Conservation (phyloP, 176 grass and related monocot genomes). For the Sorghum bicolor region DNA sequence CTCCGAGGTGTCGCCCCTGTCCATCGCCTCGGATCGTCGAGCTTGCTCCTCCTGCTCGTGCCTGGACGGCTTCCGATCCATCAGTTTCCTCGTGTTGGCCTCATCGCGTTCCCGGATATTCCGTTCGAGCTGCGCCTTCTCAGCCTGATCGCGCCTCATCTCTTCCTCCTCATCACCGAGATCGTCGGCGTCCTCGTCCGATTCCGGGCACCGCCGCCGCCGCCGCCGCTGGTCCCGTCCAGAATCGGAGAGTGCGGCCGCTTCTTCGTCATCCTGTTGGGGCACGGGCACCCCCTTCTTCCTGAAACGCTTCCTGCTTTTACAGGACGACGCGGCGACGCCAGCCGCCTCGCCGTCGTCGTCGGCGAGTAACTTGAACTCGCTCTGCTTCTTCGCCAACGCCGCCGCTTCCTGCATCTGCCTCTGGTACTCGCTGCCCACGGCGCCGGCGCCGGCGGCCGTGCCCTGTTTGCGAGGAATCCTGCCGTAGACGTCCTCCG, state of each 20-base stretch:
- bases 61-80: constrained; percentile 12
- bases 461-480: not conserved
- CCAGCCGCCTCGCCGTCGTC: not conserved
- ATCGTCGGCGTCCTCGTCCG: constrained; percentile 2
- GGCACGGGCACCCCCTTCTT: not conserved
- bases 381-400: constrained; percentile 18
- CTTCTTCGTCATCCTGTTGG: not conserved
- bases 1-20: constrained; percentile 7
- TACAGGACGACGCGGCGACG: not conserved
- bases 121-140: constrained; percentile 21
- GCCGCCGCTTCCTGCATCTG: constrained; percentile 27
- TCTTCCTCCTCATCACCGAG: constrained; percentile 19
- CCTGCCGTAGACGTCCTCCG: constrained; percentile 28
- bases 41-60: constrained; percentile 1
- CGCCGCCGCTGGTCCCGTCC: not conserved
- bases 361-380: constrained; percentile 32
- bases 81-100: constrained; percentile 21
- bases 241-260: not conserved
- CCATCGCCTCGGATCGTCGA: constrained; percentile 21
- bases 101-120: constrained; percentile 35
- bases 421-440: constrained; percentile 21
- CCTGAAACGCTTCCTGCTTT: constrained; percentile 19
- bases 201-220: not conserved
- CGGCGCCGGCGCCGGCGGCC: not conserved
- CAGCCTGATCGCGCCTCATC: constrained; percentile 31